Evolutionary conservation across 176 grass and related monocot species (phyloP), one percentile per base, ranked within the genome.

Genomic region (Cenchrus purpureus): DNA sequence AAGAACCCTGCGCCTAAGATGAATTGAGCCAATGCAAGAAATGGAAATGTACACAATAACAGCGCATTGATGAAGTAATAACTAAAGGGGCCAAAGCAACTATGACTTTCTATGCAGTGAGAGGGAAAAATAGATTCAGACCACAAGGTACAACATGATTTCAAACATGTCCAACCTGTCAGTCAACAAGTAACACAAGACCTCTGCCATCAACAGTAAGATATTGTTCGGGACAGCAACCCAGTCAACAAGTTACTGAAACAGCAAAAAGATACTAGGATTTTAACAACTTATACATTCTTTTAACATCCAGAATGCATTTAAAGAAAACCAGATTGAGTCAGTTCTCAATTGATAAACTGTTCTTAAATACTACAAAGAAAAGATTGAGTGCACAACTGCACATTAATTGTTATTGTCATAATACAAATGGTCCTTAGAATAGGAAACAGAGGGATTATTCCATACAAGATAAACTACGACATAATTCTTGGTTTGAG

Each of bases 231-330:
- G 32, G 25, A 25, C n/a, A 63, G 9, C 0, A 31, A 16, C 6
- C 16, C 2, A 0, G 8, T 59, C 19, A 16, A 69, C 8, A 45
- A 45, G 16, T 20, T 69, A 10, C 12, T 40, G 42, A 45, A 20
- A 71, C 20, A 71, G 10, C 8, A 20, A 46, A 71, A 48, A 46
- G 40, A 31, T 12, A 63, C 3, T 63, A 17, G 63, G 34, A 40
- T 52, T 76, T 84, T 44, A 63, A 75, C 32, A 75, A 55, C n/a
- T 67, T 65, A 17, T 19, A 73, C 43, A 34, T 44, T 50, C 44
- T 77, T 48, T 43, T 79, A 19, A 51, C 13, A 25, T 49, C 22
- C 54, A 17, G 4, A 37, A 59, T 37, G 32, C 15, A 56, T 22
- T 25, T 9, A 40, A 61, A 7, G 20, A 56, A 78, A 46, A 22